Conservation (phyloP, 2,329 filamentous ascomycete genomes). For the Arthrobotrys pseudoclavata region DNA sequence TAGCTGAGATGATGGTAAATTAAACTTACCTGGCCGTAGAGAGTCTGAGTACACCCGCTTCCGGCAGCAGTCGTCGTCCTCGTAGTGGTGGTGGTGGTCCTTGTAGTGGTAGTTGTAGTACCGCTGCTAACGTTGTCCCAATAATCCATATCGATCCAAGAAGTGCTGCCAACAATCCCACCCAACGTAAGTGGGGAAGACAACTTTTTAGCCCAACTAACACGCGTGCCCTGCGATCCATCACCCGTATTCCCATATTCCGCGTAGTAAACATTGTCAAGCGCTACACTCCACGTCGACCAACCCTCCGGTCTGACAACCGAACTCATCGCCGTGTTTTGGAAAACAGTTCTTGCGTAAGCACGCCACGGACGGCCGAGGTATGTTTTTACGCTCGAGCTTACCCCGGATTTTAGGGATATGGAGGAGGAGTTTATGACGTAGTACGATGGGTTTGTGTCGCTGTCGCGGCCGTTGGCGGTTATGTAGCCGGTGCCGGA, state of each 20-base stretch:
- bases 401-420: slow-evolving; percentile 66
- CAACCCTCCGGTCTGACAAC: slow-evolving; percentile 75
- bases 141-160: slow-evolving; percentile 59
- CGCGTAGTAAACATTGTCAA: slow-evolving; percentile 71
- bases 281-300: slow-evolving; percentile 71
- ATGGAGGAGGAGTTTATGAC: slow-evolving; percentile 72
- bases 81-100: slow-evolving; percentile 21
- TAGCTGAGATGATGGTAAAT: not conserved
- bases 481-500: slow-evolving; percentile 69
- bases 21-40: slow-evolving; percentile 47
- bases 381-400: slow-evolving; percentile 66
- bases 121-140: slow-evolving; percentile 46
- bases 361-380: slow-evolving; percentile 71
- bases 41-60: slow-evolving; percentile 32
- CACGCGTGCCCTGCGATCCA: slow-evolving; percentile 71
- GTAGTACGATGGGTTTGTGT: slow-evolving; percentile 69
- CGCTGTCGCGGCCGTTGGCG: slow-evolving; percentile 67
- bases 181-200: slow-evolving; percentile 38
- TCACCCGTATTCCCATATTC: slow-evolving; percentile 74
- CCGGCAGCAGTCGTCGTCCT: slow-evolving; percentile 17
- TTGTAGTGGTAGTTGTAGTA: slow-evolving; percentile 23
- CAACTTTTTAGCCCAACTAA: slow-evolving; percentile 62
- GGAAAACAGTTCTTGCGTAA: slow-evolving; percentile 71
- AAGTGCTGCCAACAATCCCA: slow-evolving; percentile 52
- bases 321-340: slow-evolving; percentile 69